Evolutionary conservation across 768 basidiomycete genomes (phyloP).

Genomic region (Dioszegia aurantiaca): DNA sequence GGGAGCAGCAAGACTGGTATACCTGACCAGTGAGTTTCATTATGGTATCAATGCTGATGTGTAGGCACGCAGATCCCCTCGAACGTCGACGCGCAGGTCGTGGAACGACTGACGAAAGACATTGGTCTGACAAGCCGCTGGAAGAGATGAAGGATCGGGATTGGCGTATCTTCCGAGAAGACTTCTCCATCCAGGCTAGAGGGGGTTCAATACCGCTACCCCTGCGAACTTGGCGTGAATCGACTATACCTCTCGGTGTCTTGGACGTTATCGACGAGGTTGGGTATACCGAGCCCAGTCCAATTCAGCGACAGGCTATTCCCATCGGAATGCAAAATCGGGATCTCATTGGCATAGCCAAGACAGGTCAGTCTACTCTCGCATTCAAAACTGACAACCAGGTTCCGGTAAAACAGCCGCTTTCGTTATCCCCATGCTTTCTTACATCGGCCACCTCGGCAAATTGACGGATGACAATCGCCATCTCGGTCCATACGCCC

Average conservation of each 20-base stretch:
- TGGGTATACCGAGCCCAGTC: slow-evolving; percentile 94
- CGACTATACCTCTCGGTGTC: slow-evolving; percentile 71
- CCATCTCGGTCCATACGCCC: slow-evolving; percentile 86
- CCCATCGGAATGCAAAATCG: slow-evolving; percentile 97
- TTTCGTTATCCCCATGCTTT: slow-evolving; percentile 95
- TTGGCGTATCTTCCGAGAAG: slow-evolving; percentile 98
- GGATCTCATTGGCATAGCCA: slow-evolving; percentile 97
- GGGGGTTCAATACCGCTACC: slow-evolving; percentile 96
- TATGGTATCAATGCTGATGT: slow-evolving; percentile 1
- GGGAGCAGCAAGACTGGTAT: slow-evolving; percentile 29
- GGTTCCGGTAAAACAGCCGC: slow-evolving; percentile 99
- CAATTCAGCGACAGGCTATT: slow-evolving; percentile 97
- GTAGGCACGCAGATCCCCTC: slow-evolving; percentile 71
- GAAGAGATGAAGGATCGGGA: slow-evolving; percentile 94
- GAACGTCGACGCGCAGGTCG: slow-evolving; percentile 79
- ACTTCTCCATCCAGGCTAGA: slow-evolving; percentile 91
- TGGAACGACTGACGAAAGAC: slow-evolving; percentile 82
- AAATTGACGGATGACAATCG: slow-evolving; percentile 86
- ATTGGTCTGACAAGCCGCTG: slow-evolving; percentile 94
- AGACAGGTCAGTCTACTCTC: slow-evolving; percentile 68
- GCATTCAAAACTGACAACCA: slow-evolving; percentile 43
- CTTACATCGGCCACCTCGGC: slow-evolving; percentile 84
- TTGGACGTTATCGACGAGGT: slow-evolving; percentile 81
- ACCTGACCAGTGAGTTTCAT: not conserved
- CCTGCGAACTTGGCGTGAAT: slow-evolving; percentile 86